Evolutionary conservation across 1,284 basidiomycete genomes (phyloP).

Genomic region (Trametes sp.): DNA sequence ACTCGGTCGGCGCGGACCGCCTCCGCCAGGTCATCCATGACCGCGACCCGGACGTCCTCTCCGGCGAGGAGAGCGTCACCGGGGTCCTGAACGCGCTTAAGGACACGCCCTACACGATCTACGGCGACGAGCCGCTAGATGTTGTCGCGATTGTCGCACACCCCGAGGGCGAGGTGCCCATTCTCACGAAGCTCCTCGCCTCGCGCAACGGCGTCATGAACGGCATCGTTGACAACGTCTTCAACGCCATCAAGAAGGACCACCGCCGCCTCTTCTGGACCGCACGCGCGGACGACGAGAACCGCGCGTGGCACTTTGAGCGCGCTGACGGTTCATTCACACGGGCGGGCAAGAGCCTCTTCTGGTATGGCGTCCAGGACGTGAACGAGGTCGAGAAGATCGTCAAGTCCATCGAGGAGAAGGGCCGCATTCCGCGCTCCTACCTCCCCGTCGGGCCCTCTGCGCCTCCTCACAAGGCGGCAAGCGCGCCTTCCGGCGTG

Average conservation of each 20-base stretch:
- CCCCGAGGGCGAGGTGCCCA: slow-evolving; percentile 88
- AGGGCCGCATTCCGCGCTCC: slow-evolving; percentile 67
- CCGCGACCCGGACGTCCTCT: slow-evolving; percentile 91
- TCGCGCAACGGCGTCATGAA: slow-evolving; percentile 92
- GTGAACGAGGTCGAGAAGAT: slow-evolving; percentile 91
- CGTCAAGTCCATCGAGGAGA: slow-evolving; percentile 86
- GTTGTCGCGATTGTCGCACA: slow-evolving; percentile 95
- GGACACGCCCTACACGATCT: slow-evolving; percentile 89
- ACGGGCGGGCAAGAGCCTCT: slow-evolving; percentile 89
- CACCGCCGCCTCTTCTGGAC: slow-evolving; percentile 98
- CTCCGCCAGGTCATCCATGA: slow-evolving; percentile 94
- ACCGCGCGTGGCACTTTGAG: slow-evolving; percentile 99
- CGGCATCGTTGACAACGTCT: slow-evolving; percentile 97
- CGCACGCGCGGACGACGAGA: slow-evolving; percentile 93
- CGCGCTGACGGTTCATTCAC: slow-evolving; percentile 98
- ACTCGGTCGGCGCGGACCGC: slow-evolving; percentile 90
- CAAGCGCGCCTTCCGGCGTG: slow-evolving; percentile 47
- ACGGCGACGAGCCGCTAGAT: slow-evolving; percentile 97
- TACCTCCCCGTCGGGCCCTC: slow-evolving; percentile 92
- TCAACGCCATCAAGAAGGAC: slow-evolving; percentile 94
- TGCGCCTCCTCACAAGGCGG: slow-evolving; percentile 67
- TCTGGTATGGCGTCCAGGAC: slow-evolving; percentile 97
- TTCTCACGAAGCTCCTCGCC: slow-evolving; percentile 92
- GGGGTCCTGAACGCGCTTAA: slow-evolving; percentile 88
- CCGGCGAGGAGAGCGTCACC: slow-evolving; percentile 88